Conservation (phyloP, 371 early-diverging fungal species). For the Mortierella sp. region DNA sequence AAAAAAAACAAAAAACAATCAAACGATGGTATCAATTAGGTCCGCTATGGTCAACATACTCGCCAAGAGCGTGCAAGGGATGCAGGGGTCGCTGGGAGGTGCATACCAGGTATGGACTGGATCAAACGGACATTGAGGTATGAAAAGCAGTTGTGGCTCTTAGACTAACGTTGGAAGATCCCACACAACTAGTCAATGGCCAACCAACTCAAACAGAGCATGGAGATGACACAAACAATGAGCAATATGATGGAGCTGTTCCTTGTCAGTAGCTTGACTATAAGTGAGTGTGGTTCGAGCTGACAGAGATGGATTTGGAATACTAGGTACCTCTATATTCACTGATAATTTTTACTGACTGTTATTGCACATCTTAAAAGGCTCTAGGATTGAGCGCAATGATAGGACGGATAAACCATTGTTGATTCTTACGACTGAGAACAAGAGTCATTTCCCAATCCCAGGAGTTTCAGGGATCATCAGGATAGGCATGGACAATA, state of each 20-base stretch:
- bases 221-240: constrained; percentile 55
- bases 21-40: constrained; percentile 14
- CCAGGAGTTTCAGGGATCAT: constrained; percentile 30
- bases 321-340: background rate
- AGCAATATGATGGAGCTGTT: constrained; percentile 50
- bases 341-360: too few relatives aligned
- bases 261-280: constrained; percentile 32
- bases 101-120: constrained; percentile 40
- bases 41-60: constrained; percentile 31
- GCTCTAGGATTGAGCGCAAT: constrained; percentile 35
- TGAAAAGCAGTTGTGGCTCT: too few relatives aligned
- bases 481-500: constrained; percentile 25
- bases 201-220: constrained; percentile 42
- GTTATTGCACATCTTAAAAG: constrained; percentile 3
- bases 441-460: constrained; percentile 44
- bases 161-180: background rate
- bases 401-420: constrained; percentile 20
- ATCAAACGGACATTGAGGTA: background rate
- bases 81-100: constrained; percentile 45
- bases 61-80: constrained; percentile 34
- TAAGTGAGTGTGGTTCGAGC: constrained; percentile 15
- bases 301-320: background rate
- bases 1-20: background rate
- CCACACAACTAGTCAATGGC: constrained; percentile 30
- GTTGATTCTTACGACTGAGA: constrained; percentile 32